phyloP scores from a whole-genome alignment of 192 early-diverging fungal species.

The Umbelopsis ramanniana region DNA sequence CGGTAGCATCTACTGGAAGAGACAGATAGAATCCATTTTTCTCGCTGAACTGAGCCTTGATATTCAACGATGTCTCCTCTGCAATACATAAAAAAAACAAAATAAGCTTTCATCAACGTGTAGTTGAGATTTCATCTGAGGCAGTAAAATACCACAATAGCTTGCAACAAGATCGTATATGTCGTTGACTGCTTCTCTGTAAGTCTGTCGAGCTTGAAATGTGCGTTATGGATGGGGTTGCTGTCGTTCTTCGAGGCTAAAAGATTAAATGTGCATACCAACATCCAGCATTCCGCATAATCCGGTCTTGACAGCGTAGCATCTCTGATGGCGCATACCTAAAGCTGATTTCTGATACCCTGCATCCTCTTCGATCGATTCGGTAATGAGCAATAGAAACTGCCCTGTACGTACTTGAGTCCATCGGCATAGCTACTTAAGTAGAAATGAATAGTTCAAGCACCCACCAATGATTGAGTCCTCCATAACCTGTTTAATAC shows the following conservation, averaged over 20 bases:
- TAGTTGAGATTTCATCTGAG: slow-evolving; percentile 34
- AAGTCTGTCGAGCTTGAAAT: slow-evolving; percentile 68
- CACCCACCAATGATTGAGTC: background rate
- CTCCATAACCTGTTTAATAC: background rate
- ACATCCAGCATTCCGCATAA: slow-evolving; percentile 88
- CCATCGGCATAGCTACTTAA: slow-evolving; percentile 37
- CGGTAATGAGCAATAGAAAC: slow-evolving; percentile 57
- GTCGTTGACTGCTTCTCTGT: slow-evolving; percentile 75
- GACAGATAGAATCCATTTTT: slow-evolving; percentile 67
- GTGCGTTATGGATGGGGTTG: background rate
- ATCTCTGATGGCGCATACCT: slow-evolving; percentile 80
- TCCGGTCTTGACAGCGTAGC: slow-evolving; percentile 85
- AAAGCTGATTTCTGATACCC: slow-evolving; percentile 73
- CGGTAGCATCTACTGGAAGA: slow-evolving; percentile 45
- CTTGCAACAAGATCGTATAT: slow-evolving; percentile 63
- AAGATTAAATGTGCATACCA: slow-evolving; percentile 44
- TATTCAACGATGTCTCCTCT: slow-evolving; percentile 59
- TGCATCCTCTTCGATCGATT: slow-evolving; percentile 74
- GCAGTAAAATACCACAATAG: slow-evolving; percentile 41
- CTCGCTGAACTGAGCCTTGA: slow-evolving; percentile 71
- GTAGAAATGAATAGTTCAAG: background rate
- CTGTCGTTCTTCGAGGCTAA: background rate
- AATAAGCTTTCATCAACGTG: background rate
- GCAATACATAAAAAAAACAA: background rate
- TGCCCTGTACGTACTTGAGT: slow-evolving; percentile 13